Evolutionary conservation across 768 basidiomycete genomes (phyloP), one percentile per base, ranked within the genome.

Genomic region (Gloeostereum incarnatum): DNA sequence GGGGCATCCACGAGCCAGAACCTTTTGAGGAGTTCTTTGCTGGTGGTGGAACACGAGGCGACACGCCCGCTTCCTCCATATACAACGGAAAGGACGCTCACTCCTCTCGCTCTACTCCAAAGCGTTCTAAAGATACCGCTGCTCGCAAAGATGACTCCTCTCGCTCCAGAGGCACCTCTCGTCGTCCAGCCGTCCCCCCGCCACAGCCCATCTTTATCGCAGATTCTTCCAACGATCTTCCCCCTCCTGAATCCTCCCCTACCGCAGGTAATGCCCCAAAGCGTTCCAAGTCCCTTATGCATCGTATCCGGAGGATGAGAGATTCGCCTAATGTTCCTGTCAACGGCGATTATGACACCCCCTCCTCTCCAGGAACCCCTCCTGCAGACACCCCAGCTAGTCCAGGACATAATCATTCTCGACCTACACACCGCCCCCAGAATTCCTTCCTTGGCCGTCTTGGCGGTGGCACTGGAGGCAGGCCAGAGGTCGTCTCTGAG

Each of bases 1-100:
- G 89, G 89, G 89, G 89, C 25, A 88, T 87, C 36, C 85, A 89
- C 49, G 89, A 91, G 50, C 89, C 89, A 4, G 89, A 92, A 52
- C 89, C 89, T 5, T 91, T 73, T 49, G 88, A 92, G 49, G 88
- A 92, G 49, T 92, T 91, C 54, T 84, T 76, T 45, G 87, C 86
- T 17, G 89, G 85, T 14, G 82, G 84, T 31, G 81, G 82, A 41
- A 55, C 48, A 40, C 69, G 51, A 35, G 71, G 67, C 19, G 78
- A 77, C 35, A 77, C 80, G 4, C 73, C 77, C 9, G 61, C 78
- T 24, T 76, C 70, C 50, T 82, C 81, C 26, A 80, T 81, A 47
- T 78, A 78, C 59, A 78, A 77, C 41, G 81, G 79, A 31, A 69
- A 62, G 43, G 78, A 81, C 36, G 59, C 68, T 0, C 63, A 69